Evolutionary conservation across 1,284 basidiomycete species (phyloP).

Genomic region (Trametes pubescens): DNA sequence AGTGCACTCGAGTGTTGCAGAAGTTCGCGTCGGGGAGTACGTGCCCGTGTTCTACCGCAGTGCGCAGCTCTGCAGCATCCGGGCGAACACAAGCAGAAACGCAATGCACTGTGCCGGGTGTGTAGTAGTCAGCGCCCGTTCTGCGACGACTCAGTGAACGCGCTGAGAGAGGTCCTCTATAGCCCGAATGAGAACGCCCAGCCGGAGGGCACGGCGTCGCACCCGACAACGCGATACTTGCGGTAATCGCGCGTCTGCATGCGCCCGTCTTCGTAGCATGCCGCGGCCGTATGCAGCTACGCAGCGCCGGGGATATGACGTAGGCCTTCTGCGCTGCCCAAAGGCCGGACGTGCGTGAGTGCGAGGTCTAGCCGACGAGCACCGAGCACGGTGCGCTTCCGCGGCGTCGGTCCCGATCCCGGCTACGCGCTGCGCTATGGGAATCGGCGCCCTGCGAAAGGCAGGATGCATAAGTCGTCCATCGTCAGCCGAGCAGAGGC

Average conservation of each 20-base stretch:
- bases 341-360: neutral
- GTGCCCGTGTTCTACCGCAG: neutral
- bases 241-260: no score
- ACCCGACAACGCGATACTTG: neutral
- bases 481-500: conserved; percentile 2
- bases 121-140: conserved; percentile 8
- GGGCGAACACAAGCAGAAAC: neutral
- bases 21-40: neutral
- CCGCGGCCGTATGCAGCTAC: neutral
- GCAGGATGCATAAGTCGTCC: neutral
- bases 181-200: neutral
- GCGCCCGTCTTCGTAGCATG: neutral
- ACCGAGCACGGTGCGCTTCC: neutral
- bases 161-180: neutral
- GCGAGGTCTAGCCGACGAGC: neutral
- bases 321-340: neutral
- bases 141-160: neutral
- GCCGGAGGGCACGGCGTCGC: neutral
- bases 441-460: conserved; percentile 7
- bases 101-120: neutral
- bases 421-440: conserved; percentile 2
- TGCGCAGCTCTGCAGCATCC: conserved; percentile 1
- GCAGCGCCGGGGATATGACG: neutral
- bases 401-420: conserved; percentile 16
- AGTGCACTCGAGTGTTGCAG: neutral